Percentiles rank a stretch among this genome's conserved stretches.
Conservation (phyloP, 768 basidiomycete genomes). For the Boletus sp. region DNA sequence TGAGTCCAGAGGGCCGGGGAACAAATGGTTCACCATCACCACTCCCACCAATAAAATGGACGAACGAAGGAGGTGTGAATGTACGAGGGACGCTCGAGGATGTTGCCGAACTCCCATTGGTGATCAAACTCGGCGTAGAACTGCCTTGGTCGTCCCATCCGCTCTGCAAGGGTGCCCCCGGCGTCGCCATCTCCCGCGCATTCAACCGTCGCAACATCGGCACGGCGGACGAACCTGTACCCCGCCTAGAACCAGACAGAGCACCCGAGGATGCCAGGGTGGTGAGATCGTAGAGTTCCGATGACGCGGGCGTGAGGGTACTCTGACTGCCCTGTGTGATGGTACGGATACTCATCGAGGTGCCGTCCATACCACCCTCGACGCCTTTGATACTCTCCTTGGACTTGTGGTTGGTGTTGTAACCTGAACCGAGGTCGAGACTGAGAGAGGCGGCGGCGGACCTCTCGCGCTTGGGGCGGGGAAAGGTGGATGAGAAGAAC, state of each 20-base stretch:
- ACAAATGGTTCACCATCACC: slow-evolving; percentile 10
- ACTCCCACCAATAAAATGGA: background rate
- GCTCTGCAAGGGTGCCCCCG: background rate
- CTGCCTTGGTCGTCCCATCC: background rate
- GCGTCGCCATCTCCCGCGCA: slow-evolving; percentile 9
- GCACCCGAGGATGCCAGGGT: slow-evolving; percentile 7
- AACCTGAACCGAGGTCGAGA: background rate
- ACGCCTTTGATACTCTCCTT: background rate
- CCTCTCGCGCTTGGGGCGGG: slow-evolving; percentile 20
- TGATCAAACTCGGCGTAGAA: slow-evolving; percentile 26
- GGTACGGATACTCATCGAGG: slow-evolving; percentile 22
- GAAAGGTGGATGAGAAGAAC: slow-evolving; percentile 22
- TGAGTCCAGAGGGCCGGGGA: slow-evolving; percentile 20
- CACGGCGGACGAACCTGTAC: background rate
- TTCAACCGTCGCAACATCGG: slow-evolving; percentile 23
- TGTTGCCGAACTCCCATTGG: slow-evolving; percentile 18
- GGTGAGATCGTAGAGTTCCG: slow-evolving; percentile 6
- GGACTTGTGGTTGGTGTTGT: background rate
- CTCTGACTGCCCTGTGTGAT: slow-evolving; percentile 20
- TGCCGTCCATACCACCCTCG: slow-evolving; percentile 19
- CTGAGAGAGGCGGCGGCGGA: background rate
- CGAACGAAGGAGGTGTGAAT: background rate
- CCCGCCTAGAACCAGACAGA: background rate
- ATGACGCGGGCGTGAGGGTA: slow-evolving; percentile 12
- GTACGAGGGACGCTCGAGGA: slow-evolving; percentile 15